Evolutionary conservation across 495 filamentous ascomycete genomes (phyloP), one percentile per base, ranked within the genome.

Genomic region (Chaetomium tenue): DNA sequence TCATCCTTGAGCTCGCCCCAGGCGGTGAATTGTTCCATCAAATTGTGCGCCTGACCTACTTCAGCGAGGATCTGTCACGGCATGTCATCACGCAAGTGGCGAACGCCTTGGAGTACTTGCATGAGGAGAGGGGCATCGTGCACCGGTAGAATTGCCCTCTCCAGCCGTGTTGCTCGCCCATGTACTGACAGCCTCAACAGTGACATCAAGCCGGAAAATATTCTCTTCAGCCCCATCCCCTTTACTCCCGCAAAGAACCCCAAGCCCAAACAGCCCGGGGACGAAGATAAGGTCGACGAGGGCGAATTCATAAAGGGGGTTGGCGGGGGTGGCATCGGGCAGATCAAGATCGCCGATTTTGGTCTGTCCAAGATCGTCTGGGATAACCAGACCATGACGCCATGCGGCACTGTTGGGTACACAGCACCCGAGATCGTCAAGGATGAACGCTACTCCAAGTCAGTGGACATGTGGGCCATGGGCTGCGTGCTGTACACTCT

Each of bases 371-470:
- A 98, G 77, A 88, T 98, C 60, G 91, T 98, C 12, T 98, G 94
- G 94, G 95, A 98, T 70, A 92, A 86, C 61, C 91, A 96, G 72
- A 98, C 94, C n/a, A 97, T 97, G 92, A 98, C 94, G 2, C 94
- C 94, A 23, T 98, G 94, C 76, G 94, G 94, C 39, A 98, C 94
- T 4, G 94, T 98, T 60, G 94, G 94, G 37, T 98, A 98, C 75
- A 98, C 94, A 18, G 94, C 94, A n/a, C 94, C 94, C 6, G 94
- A 98, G 75, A 98, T 98, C 57, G 94, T 98, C 59, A 98, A 98
- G 77, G 94, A 98, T 77, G 94, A 98, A 75, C 87, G 93, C 44
- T 98, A 98, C 71, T 98, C 94, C 8, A 98, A 98, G 81, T 93
- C 91, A 69, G 94, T 98, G 47, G 94, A 98, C 67, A 98, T 98